Evolutionary conservation across 1,284 basidiomycete species (phyloP), one percentile per base, ranked within the genome.

Genomic region (Apiotrichum siamense): DNA sequence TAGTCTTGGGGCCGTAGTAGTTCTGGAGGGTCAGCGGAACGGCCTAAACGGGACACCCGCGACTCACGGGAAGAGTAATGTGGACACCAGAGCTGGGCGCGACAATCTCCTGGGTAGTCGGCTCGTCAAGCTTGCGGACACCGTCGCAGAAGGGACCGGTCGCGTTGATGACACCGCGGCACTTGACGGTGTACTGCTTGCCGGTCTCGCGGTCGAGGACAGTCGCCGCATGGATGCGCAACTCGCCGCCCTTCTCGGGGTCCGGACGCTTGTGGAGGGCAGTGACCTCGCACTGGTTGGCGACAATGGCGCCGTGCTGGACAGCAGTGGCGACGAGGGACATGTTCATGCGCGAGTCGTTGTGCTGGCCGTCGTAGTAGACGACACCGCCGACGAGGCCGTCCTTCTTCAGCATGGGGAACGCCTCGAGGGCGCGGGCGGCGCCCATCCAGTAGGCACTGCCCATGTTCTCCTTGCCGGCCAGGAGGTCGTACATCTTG

Each of bases 351-450:
- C 94, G 83, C 6, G 94, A 87, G 69, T 98, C 94, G 66, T 97
- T 98, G 77, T 98, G 94, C 77, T 97, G 94, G 46, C 92, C 92
- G 66, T 98, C 94, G 61, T 97, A 97, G 75, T 97, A 97, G 43
- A 97, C 93, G 55, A 98, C 80, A 21, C 91, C 91, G 33, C 94
- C 94, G 27, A 92, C 88, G 17, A 97, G 80, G 24, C 90, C 91
- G n/a, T 93, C 84, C 20, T 79, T 78, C 74, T 97, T 97, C 61
- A 97, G 80, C 88, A 96, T 96, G 2, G 94, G 94, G 78, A 97
- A 98, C 0, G 86, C 83, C 67, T 97, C 91, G 25, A 97, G 77
- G 0, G 94, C 89, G 69, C 93, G 92, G 26, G 88, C 87, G 69
- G 86, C 88, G 66, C 85, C 87, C 85, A 98, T 92, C 60, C 97